Evolutionary conservation across 2,329 filamentous ascomycete species (phyloP).

Genomic region (Penicillium sclerotiorum): DNA sequence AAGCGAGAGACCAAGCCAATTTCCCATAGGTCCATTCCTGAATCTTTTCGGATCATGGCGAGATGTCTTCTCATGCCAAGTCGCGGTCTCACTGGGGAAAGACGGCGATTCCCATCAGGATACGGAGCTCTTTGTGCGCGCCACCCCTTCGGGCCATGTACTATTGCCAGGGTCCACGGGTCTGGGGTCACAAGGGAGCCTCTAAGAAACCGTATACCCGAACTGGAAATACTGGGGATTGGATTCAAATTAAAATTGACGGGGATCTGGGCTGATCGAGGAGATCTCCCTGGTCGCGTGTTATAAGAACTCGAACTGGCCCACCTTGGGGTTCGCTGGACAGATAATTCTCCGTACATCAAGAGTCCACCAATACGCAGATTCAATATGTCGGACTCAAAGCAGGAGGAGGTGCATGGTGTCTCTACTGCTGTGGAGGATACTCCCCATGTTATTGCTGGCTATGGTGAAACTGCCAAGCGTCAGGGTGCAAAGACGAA

Average conservation of each 20-base stretch:
- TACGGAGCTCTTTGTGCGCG: slow-evolving; percentile 22
- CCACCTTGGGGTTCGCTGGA: slow-evolving; percentile 8
- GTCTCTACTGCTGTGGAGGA: slow-evolving; percentile 21
- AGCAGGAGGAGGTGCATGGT: slow-evolving; percentile 23
- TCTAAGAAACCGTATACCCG: slow-evolving; percentile 19
- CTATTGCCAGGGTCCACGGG: slow-evolving; percentile 14
- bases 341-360: neutral
- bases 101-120: slow-evolving; percentile 24
- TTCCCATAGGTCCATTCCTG: slow-evolving; percentile 17
- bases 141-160: slow-evolving; percentile 18
- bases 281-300: neutral
- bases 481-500: slow-evolving; percentile 43
- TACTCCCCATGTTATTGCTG: slow-evolving; percentile 16
- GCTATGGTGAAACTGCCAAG: slow-evolving; percentile 26
- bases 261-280: slow-evolving; percentile 1
- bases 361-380: neutral
- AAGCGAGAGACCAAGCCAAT: slow-evolving; percentile 20
- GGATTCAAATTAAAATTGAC: slow-evolving; percentile 4
- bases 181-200: slow-evolving; percentile 20
- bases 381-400: slow-evolving; percentile 22
- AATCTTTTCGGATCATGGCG: slow-evolving; percentile 8
- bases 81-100: slow-evolving; percentile 22
- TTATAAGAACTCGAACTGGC: slow-evolving; percentile 23
- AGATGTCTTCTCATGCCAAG: neutral
- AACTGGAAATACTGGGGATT: slow-evolving; percentile 10